Conservation (phyloP, 805 yeast genomes). For the Candida stauntonica region DNA sequence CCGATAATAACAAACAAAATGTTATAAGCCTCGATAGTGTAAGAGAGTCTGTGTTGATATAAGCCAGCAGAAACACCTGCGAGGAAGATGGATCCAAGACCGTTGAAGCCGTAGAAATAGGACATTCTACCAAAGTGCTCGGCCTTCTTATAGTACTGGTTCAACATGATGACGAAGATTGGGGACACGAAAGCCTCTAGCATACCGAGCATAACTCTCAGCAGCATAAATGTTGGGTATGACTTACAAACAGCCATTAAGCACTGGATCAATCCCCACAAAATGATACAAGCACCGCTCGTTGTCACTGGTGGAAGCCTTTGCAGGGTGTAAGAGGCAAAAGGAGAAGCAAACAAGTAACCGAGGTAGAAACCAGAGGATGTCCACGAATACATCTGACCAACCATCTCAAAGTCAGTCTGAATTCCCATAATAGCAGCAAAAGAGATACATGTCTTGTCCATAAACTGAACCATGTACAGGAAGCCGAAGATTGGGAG, state of each 20-base stretch:
- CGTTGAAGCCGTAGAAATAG: conserved; percentile 26
- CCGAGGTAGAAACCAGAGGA: conserved; percentile 53
- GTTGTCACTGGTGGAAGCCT: conserved; percentile 34
- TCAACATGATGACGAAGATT: conserved; percentile 19
- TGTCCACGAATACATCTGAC: conserved; percentile 39
- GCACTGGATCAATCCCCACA: conserved; percentile 46
- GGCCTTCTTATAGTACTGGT: conserved; percentile 20
- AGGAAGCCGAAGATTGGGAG: conserved; percentile 30
- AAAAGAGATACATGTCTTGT: conserved; percentile 36
- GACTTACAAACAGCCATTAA: conserved; percentile 36
- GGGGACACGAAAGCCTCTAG: conserved; percentile 40
- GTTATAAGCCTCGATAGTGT: conserved; percentile 47
- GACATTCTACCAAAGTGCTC: conserved; percentile 33
- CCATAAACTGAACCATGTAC: conserved; percentile 38
- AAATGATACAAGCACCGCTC: conserved; percentile 40
- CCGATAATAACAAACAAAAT: conserved; percentile 51
- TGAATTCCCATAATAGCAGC: conserved; percentile 43
- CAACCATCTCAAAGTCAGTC: conserved; percentile 37
- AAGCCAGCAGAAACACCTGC: conserved; percentile 43
- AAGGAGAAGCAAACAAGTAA: conserved; percentile 47
- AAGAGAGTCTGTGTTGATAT: conserved; percentile 20
- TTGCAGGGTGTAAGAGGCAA: conserved; percentile 39
- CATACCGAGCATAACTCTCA: conserved; percentile 45
- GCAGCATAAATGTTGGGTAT: conserved; percentile 41
- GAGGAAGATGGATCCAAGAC: conserved; percentile 38